Percentiles rank a stretch among this genome's conserved stretches.
These are phyloP conservation scores for Penicillium sp. DNA, from an alignment of 2,329 filamentous ascomycete species.

Conservation along the genomic window DNA sequence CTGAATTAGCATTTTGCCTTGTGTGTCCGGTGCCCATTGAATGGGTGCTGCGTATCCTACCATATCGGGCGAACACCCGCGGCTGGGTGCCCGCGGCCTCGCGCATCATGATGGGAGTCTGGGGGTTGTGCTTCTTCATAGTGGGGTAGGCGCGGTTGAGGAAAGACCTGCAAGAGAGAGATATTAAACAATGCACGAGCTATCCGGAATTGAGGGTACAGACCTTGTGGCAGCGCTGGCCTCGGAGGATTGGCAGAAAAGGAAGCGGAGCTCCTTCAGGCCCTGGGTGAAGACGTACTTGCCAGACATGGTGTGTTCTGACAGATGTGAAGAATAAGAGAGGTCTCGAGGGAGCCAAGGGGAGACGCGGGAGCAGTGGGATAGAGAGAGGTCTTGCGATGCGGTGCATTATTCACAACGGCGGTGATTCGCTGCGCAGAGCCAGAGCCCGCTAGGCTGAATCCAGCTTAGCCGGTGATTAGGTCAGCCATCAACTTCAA, in stretches of 20 bases:
- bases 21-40: not conserved
- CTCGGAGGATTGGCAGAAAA: constrained; percentile 93
- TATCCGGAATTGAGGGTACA: constrained; percentile 30
- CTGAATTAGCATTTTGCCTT: constrained; percentile 16
- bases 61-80: constrained; percentile 89
- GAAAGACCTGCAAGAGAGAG: constrained; percentile 66
- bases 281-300: constrained; percentile 90
- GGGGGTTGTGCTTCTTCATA: constrained; percentile 99
- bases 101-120: constrained; percentile 89
- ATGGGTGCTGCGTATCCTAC: constrained; percentile 51
- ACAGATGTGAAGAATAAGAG: constrained; percentile 1
- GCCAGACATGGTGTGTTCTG: constrained; percentile 68
- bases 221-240: constrained; percentile 88
- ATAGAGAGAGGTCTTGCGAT: constrained; percentile 7
- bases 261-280: constrained; percentile 93
- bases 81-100: constrained; percentile 85
- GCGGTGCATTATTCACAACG: constrained; percentile 23
- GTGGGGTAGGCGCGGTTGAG: constrained; percentile 88
- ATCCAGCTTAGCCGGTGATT: constrained; percentile 24
- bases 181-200: not conserved
- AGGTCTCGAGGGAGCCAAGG: constrained; percentile 11
- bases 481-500: constrained; percentile 25
- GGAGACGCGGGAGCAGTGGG: constrained; percentile 3
- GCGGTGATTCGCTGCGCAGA: constrained; percentile 25
- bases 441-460: constrained; percentile 16